Conservation (phyloP, 2,329 filamentous ascomycete genomes). For the Aspergillus costaricaensis region DNA sequence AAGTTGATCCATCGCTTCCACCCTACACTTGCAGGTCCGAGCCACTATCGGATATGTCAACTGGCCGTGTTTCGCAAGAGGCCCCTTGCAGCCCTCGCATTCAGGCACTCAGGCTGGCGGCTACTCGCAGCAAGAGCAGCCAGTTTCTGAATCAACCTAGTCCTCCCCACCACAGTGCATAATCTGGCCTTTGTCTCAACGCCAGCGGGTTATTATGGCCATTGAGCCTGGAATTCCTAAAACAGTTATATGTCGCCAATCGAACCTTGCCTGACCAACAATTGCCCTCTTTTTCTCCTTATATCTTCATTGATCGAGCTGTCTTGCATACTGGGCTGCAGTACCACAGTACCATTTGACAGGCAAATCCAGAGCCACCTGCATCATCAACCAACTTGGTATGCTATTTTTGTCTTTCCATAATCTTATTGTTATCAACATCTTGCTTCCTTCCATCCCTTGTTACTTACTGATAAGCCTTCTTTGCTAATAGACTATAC, state of each 20-base stretch:
- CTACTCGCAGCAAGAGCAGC: neutral
- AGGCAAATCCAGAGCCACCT: neutral
- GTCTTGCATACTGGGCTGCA: neutral
- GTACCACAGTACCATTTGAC: neutral
- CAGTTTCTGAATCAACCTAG: neutral
- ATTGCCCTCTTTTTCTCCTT: neutral
- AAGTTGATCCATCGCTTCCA: neutral
- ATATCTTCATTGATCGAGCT: neutral
- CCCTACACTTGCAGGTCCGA: neutral
- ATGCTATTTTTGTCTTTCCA: neutral
- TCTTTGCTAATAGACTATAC: too few species aligned
- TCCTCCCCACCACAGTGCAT: neutral
- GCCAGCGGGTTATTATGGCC: neutral
- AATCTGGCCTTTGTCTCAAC: neutral
- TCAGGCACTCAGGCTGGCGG: neutral
- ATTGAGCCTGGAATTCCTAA: neutral
- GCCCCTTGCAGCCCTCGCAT: neutral
- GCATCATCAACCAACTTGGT: neutral
- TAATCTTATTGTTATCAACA: neutral
- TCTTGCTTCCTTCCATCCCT: neutral
- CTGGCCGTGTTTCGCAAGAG: neutral
- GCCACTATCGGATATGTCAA: neutral
- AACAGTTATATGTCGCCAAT: neutral
- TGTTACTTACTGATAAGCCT: neutral
- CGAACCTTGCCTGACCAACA: neutral